phyloP scores from a whole-genome alignment of 108 stramenopile genomes.

The Epipyxis sp. region DNA sequence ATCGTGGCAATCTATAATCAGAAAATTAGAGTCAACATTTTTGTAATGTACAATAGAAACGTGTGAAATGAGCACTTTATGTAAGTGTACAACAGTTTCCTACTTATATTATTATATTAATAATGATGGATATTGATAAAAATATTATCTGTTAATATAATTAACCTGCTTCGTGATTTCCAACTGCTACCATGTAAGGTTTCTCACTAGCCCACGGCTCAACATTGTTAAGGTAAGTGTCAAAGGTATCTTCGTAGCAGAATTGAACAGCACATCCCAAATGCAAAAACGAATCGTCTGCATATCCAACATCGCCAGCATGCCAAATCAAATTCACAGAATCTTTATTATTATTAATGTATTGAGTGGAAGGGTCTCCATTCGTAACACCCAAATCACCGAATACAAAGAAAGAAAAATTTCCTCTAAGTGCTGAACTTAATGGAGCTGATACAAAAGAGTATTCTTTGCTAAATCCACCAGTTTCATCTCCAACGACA shows the following conservation, averaged over 20 bases:
- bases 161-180: conserved; percentile 59
- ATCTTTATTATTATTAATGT: conserved; percentile 2
- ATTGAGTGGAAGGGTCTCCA: not conserved
- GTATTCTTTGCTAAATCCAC: conserved; percentile 23
- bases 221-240: conserved; percentile 17
- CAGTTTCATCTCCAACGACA: conserved; percentile 24
- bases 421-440: not conserved
- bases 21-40: conserved; percentile 25
- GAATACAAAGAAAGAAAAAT: conserved; percentile 23
- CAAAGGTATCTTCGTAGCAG: conserved; percentile 28
- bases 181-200: conserved; percentile 55
- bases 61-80: conserved; percentile 38
- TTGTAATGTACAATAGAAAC: conserved; percentile 31
- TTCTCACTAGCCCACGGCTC: conserved; percentile 31
- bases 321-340: conserved; percentile 26
- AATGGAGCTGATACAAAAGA: conserved; percentile 15
- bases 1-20: conserved; percentile 31
- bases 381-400: conserved; percentile 9
- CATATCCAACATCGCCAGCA: conserved; percentile 30
- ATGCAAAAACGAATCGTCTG: conserved; percentile 33
- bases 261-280: conserved; percentile 10
- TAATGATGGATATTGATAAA: no score
- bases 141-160: no score
- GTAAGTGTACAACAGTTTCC: no score
- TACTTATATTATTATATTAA: no score